Evolutionary conservation across 345 rosid species (phyloP), one percentile per base, ranked within the genome.

Genomic region (Salix caprea): DNA sequence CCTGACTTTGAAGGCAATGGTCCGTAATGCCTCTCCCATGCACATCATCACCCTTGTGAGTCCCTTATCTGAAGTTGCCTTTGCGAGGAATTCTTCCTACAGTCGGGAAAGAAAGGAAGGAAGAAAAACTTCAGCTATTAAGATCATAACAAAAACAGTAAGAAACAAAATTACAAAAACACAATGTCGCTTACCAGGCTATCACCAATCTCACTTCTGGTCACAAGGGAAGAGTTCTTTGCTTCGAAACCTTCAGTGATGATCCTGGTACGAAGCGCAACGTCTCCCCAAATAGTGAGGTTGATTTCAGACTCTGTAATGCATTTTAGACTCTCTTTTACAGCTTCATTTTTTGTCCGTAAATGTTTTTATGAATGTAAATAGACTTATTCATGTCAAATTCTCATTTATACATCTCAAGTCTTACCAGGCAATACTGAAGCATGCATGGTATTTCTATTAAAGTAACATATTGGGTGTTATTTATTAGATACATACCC

Each of bases 11-110:
- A 89, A 92, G 68, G 98, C 69, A 66, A 93, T 96, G 40, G 99
- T 96, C 75, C 98, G 90, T 61, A 93, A 68, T 36, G 99, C 99
- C 82, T 96, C 99, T 80, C 97, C 95, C 99, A 93, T 93, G 85
- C 93, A 93, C 86, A 82, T 86, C 85, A 96, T 56, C 83, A 96
- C 65, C 77, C 95, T 87, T 71, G 87, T 84, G 58, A 96, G 79
- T 61, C 93, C 97, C 80, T 92, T 96, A 75, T 96, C 97, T 14
- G 91, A 79, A 0, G 98, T 96, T n/a, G n/a, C n/a, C n/a, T n/a
- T n/a, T n/a, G n/a, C n/a, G n/a, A n/a, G n/a, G n/a, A n/a, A n/a
- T n/a, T n/a, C n/a, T n/a, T n/a, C n/a, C n/a, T n/a, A n/a, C n/a
- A n/a, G n/a, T n/a, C n/a, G n/a, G n/a, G n/a, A n/a, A n/a, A n/a